Conservation (phyloP, 1,284 basidiomycete genomes). For the Malassezia globosa region DNA sequence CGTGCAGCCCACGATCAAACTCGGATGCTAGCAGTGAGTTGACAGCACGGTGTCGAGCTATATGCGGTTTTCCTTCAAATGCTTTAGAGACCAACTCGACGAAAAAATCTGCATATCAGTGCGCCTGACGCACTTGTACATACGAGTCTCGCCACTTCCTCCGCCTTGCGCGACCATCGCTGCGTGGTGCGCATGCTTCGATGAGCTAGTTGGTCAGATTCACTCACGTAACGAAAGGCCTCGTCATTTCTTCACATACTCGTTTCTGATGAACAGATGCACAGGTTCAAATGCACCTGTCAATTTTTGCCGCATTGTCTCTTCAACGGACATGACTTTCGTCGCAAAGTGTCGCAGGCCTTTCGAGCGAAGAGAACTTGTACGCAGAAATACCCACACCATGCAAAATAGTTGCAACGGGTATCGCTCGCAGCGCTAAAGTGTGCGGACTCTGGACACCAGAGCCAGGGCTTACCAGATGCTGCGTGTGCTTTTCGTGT, state of each 20-base stretch:
- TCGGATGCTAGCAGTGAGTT: constrained; percentile 32
- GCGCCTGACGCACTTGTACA: neutral
- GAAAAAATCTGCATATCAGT: constrained; percentile 28
- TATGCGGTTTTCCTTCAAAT: constrained; percentile 38
- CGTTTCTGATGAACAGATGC: constrained; percentile 16
- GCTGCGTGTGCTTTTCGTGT: no score
- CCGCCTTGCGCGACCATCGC: constrained; percentile 46
- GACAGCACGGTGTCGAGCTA: constrained; percentile 38
- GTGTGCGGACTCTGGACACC: no score
- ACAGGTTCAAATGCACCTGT: constrained; percentile 7
- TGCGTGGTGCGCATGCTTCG: constrained; percentile 44
- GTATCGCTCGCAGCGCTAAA: no score
- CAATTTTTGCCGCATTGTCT: constrained; percentile 11
- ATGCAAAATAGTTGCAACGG: no score
- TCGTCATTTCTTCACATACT: constrained; percentile 8
- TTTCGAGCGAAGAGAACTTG: no score
- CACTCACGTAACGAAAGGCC: neutral
- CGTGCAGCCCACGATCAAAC: constrained; percentile 40
- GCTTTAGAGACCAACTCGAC: constrained; percentile 38
- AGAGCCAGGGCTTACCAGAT: no score
- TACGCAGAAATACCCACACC: no score
- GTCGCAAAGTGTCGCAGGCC: neutral
- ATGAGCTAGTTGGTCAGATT: no score
- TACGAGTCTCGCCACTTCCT: constrained; percentile 41
- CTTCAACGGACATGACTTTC: constrained; percentile 12